phyloP scores from a whole-genome alignment of 2,329 filamentous ascomycete genomes.

The Didymella keratinophila region DNA sequence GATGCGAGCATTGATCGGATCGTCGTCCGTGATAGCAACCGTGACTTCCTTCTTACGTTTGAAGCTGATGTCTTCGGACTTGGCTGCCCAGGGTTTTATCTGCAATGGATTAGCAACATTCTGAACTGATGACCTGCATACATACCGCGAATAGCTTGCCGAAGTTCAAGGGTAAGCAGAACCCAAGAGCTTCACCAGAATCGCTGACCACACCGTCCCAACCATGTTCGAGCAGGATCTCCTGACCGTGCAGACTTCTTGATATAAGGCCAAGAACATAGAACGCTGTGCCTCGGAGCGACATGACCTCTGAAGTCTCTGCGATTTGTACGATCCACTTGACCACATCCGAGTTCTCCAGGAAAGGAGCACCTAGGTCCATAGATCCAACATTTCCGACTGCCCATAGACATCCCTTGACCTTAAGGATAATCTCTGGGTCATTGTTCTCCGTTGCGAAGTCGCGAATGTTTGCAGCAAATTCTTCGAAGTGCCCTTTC shows the following conservation, averaged over 20 bases:
- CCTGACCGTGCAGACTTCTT: constrained; percentile 86
- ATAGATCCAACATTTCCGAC: constrained; percentile 98
- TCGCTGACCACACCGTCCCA: constrained; percentile 93
- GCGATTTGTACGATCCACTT: constrained; percentile 88
- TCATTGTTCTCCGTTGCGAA: constrained; percentile 87
- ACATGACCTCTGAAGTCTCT: constrained; percentile 87
- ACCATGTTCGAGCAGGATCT: constrained; percentile 86
- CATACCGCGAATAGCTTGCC: constrained; percentile 76
- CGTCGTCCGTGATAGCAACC: constrained; percentile 65
- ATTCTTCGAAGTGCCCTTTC: constrained; percentile 96
- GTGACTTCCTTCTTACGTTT: constrained; percentile 54
- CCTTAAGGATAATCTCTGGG: constrained; percentile 83
- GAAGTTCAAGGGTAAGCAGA: constrained; percentile 84
- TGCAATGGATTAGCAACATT: constrained; percentile 31
- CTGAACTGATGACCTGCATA: constrained; percentile 5
- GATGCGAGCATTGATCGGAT: constrained; percentile 75
- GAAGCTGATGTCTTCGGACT: constrained; percentile 41
- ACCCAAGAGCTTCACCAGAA: constrained; percentile 82
- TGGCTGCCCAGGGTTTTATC: constrained; percentile 51
- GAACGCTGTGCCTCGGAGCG: constrained; percentile 91
- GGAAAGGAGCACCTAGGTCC: constrained; percentile 93
- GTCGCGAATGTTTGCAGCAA: constrained; percentile 86
- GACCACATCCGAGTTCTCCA: constrained; percentile 89
- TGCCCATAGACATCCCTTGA: constrained; percentile 97
- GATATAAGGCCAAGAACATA: constrained; percentile 95